Percentiles rank a stretch among this genome's conserved stretches.
Evolutionary conservation across 129 eudicot genomes (phyloP).

Genomic region (Lonicera japonica): DNA sequence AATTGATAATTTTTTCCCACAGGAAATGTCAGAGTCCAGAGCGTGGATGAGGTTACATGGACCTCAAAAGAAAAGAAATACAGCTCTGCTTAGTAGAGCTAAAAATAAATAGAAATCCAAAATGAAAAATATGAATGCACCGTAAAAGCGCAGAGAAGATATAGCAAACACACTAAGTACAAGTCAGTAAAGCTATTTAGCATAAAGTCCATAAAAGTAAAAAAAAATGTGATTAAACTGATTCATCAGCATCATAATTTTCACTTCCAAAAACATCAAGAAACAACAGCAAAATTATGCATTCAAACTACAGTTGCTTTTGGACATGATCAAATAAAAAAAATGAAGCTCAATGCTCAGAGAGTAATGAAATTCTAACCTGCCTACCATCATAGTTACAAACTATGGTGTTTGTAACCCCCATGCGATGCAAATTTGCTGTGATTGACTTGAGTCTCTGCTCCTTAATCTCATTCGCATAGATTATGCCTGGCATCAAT

Average conservation of each 20-base stretch:
- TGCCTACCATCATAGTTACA: slow-evolving; percentile 89
- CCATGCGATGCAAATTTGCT: slow-evolving; percentile 82
- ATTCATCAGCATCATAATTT: neutral
- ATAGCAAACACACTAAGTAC: neutral
- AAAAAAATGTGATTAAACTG: neutral
- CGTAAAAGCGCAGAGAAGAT: neutral
- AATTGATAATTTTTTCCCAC: too few relatives aligned
- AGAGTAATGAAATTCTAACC: slow-evolving; percentile 36
- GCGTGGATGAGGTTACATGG: too few relatives aligned
- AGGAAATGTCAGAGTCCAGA: too few relatives aligned
- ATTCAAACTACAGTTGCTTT: neutral
- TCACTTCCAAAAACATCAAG: neutral
- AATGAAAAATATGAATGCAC: neutral
- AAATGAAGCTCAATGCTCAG: neutral
- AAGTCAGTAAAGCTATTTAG: neutral
- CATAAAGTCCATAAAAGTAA: neutral
- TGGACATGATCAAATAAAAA: neutral
- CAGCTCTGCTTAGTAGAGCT: too few relatives aligned
- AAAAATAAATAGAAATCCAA: neutral
- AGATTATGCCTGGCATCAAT: slow-evolving; percentile 51
- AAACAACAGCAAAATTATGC: neutral
- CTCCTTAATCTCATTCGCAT: slow-evolving; percentile 92
- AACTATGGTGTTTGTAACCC: slow-evolving; percentile 90
- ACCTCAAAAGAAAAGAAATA: too few relatives aligned
- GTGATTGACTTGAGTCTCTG: slow-evolving; percentile 72